Evolutionary conservation across 345 rosid species (phyloP).

Genomic region (Mallotus nudiflorus): DNA sequence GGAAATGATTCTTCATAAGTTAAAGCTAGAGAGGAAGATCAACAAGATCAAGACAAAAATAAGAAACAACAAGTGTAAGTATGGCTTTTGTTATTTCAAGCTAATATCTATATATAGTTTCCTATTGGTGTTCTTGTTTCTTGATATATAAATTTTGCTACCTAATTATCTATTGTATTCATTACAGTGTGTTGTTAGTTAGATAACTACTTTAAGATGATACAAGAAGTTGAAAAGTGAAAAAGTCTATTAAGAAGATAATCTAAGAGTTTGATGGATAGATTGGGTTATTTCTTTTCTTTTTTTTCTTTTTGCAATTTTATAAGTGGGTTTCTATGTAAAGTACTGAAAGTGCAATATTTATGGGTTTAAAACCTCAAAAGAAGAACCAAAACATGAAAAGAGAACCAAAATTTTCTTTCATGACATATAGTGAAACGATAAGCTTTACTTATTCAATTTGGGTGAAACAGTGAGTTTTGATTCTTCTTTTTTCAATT

Average conservation of each 20-base stretch:
- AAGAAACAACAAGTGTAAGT: slow-evolving; percentile 79
- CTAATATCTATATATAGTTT: background rate
- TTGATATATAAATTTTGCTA: background rate
- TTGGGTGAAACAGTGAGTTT: too few relatives aligned
- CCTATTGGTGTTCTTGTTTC: slow-evolving; percentile 13
- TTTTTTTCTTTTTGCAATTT: background rate
- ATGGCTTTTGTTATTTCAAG: background rate
- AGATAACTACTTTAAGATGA: background rate
- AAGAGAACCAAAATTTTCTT: slow-evolving; percentile 87
- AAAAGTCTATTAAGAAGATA: background rate
- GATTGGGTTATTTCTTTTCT: background rate
- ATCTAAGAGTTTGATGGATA: too few relatives aligned
- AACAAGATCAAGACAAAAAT: slow-evolving; percentile 54
- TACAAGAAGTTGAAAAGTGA: background rate
- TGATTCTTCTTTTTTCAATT: too few relatives aligned
- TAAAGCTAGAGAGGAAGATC: slow-evolving; percentile 28
- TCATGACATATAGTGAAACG: slow-evolving; percentile 95
- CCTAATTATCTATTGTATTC: background rate
- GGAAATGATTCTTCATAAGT: slow-evolving; percentile 29
- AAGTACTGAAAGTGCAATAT: slow-evolving; percentile 13
- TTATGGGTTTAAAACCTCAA: slow-evolving; percentile 54
- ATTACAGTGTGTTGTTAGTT: too few relatives aligned
- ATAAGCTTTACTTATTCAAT: too few relatives aligned
- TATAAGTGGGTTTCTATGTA: background rate
- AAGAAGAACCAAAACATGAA: slow-evolving; percentile 80